phyloP scores from a whole-genome alignment of 352 stramenopile species.

The Phytophthora pseudosyringae region DNA sequence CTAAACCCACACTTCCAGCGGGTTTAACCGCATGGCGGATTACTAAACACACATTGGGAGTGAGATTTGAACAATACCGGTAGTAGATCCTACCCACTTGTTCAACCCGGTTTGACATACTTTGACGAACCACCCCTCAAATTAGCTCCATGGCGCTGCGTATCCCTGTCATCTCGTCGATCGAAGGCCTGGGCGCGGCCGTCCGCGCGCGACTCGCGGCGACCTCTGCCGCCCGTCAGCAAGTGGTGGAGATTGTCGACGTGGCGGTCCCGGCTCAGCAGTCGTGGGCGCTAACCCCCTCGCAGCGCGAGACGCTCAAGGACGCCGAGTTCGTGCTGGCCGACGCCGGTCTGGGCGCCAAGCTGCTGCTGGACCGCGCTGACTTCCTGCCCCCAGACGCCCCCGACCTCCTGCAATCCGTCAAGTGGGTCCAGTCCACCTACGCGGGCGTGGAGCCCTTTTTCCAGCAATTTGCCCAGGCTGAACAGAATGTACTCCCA shows the following conservation, averaged over 20 bases:
- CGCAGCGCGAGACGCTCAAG: conserved; percentile 32
- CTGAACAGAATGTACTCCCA: conserved; percentile 7
- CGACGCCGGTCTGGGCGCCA: conserved; percentile 36
- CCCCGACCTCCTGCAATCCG: conserved; percentile 27
- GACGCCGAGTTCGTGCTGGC: conserved; percentile 41
- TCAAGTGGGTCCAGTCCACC: conserved; percentile 61
- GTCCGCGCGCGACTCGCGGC: conserved; percentile 28
- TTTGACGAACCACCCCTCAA: too few relatives aligned
- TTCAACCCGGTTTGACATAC: background rate
- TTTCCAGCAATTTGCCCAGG: conserved; percentile 26
- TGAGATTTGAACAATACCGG: too few relatives aligned
- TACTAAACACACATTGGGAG: too few relatives aligned
- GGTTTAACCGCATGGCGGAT: too few relatives aligned
- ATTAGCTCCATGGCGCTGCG: conserved; percentile 23
- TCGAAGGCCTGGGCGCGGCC: conserved; percentile 37
- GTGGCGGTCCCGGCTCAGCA: conserved; percentile 25
- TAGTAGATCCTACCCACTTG: background rate
- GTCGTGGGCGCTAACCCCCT: conserved; percentile 26
- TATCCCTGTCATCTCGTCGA: conserved; percentile 47
- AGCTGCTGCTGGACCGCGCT: conserved; percentile 33
- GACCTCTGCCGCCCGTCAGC: conserved; percentile 9
- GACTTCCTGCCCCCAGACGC: conserved; percentile 7
- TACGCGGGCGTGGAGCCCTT: conserved; percentile 57
- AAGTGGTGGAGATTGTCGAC: conserved; percentile 46
- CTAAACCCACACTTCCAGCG: too few relatives aligned